Percentiles rank a stretch among this genome's conserved stretches.
phyloP scores from a whole-genome alignment of 2,329 filamentous ascomycete species.

The Coleophoma cylindrospora region DNA sequence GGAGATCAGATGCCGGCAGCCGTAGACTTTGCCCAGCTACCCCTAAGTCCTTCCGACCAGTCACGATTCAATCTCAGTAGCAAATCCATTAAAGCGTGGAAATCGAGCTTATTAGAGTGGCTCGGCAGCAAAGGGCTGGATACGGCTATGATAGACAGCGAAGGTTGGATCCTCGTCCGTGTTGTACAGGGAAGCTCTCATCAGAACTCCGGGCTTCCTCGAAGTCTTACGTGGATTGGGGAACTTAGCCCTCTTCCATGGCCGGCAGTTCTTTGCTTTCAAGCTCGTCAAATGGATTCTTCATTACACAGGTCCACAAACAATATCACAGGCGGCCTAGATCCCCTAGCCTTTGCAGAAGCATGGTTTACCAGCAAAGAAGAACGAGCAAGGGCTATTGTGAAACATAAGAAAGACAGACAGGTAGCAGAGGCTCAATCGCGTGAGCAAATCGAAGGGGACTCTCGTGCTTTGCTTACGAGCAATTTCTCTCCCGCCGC shows the following conservation, averaged over 20 bases:
- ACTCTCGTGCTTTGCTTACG: slow-evolving; percentile 35
- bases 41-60: slow-evolving; percentile 10
- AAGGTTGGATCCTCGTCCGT: slow-evolving; percentile 27
- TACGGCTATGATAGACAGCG: slow-evolving; percentile 16
- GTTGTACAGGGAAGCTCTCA: slow-evolving; percentile 16
- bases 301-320: slow-evolving; percentile 5
- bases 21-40: slow-evolving; percentile 11
- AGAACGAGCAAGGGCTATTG: slow-evolving; percentile 38
- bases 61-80: slow-evolving; percentile 11
- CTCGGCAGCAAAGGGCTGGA: slow-evolving; percentile 23
- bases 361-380: slow-evolving; percentile 27
- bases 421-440: slow-evolving; percentile 29
- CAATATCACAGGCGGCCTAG: slow-evolving; percentile 8
- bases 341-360: slow-evolving; percentile 31
- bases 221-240: slow-evolving; percentile 12
- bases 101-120: slow-evolving; percentile 27
- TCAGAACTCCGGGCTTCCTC: slow-evolving; percentile 3
- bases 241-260: slow-evolving; percentile 24
- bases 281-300: slow-evolving; percentile 9
- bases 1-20: slow-evolving; percentile 12
- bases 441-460: slow-evolving; percentile 36
- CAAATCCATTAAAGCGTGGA: slow-evolving; percentile 21
- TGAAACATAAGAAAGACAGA: slow-evolving; percentile 46
- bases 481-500: slow-evolving; percentile 48
- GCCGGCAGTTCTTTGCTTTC: slow-evolving; percentile 27